Percentiles rank a stretch among this genome's conserved stretches.
phyloP scores from a whole-genome alignment of 2,329 filamentous ascomycete genomes.

The Colletotrichum sp. region DNA sequence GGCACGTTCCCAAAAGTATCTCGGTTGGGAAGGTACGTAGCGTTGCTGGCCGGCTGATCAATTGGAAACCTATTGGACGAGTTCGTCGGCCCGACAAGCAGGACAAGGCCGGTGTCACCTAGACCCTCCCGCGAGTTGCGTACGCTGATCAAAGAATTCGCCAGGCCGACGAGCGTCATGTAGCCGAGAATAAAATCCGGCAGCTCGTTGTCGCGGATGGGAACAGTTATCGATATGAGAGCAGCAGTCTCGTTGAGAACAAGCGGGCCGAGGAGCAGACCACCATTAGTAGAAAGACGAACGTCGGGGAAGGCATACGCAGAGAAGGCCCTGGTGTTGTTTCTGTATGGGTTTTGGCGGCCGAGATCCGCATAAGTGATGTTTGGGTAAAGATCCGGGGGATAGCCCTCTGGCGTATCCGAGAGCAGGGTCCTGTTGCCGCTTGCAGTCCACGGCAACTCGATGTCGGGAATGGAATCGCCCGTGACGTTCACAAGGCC shows the following conservation, averaged over 20 bases:
- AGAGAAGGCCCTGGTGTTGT: conserved; percentile 44
- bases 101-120: conserved; percentile 70
- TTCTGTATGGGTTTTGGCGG: conserved; percentile 42
- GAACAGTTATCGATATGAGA: conserved; percentile 80
- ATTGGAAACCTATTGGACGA: conserved; percentile 67
- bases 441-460: conserved; percentile 66
- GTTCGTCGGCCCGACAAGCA: conserved; percentile 73
- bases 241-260: conserved; percentile 75
- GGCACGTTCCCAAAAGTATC: conserved; percentile 44
- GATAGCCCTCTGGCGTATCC: conserved; percentile 70
- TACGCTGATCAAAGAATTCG: conserved; percentile 66
- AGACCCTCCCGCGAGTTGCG: conserved; percentile 72
- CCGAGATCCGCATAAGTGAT: conserved; percentile 66
- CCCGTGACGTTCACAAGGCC: conserved; percentile 72
- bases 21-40: conserved; percentile 43
- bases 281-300: conserved; percentile 53
- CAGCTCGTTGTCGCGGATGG: conserved; percentile 72
- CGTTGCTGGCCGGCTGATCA: conserved; percentile 49
- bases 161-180: conserved; percentile 80
- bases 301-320: conserved; percentile 57
- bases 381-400: conserved; percentile 77
- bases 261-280: conserved; percentile 79
- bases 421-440: conserved; percentile 67
- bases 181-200: conserved; percentile 75
- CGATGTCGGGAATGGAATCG: conserved; percentile 50